Percentiles rank a stretch among this genome's conserved stretches.
Conservation (phyloP, 495 filamentous ascomycete species). For the Friedmanniomyces simplex region DNA sequence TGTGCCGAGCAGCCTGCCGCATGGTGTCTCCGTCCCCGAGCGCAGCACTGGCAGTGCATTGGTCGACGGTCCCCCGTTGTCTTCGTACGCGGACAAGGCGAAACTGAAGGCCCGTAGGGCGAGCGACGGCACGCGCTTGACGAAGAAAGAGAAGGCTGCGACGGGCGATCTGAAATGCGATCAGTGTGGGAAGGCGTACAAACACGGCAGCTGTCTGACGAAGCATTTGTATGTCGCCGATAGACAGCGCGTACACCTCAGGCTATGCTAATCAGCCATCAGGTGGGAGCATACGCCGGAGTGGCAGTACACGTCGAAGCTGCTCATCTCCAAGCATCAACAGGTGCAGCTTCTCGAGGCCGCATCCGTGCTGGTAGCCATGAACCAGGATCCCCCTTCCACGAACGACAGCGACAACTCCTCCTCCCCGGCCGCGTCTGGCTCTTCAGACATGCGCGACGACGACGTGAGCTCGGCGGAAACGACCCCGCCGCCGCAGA, state of each 20-base stretch:
- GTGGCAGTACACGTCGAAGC: constrained; percentile 94
- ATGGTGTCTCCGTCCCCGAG: constrained; percentile 24
- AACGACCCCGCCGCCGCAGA: constrained; percentile 62
- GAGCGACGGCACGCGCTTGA: constrained; percentile 73
- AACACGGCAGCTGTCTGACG: constrained; percentile 99
- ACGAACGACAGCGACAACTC: constrained; percentile 67
- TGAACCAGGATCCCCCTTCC: constrained; percentile 61
- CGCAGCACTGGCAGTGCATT: constrained; percentile 31
- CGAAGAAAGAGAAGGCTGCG: constrained; percentile 61
- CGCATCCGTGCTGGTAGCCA: constrained; percentile 83
- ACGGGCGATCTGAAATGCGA: constrained; percentile 86
- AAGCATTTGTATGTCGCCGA: constrained; percentile 97
- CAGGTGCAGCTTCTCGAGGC: constrained; percentile 97
- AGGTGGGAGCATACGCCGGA: constrained; percentile 99
- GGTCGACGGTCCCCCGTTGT: constrained; percentile 35
- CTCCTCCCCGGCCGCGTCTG: constrained; percentile 70
- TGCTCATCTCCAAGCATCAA: constrained; percentile 98
- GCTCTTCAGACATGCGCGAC: constrained; percentile 56
- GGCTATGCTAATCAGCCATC: constrained; percentile 25
- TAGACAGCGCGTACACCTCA: neutral
- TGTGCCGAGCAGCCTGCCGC: constrained; percentile 32
- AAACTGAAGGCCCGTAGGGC: constrained; percentile 69
- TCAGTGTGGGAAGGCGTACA: constrained; percentile 99
- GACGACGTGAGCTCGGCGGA: constrained; percentile 60
- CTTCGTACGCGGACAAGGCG: constrained; percentile 32